phyloP scores from a whole-genome alignment of 305 asterid genomes.

The Fraxinus floribunda region DNA sequence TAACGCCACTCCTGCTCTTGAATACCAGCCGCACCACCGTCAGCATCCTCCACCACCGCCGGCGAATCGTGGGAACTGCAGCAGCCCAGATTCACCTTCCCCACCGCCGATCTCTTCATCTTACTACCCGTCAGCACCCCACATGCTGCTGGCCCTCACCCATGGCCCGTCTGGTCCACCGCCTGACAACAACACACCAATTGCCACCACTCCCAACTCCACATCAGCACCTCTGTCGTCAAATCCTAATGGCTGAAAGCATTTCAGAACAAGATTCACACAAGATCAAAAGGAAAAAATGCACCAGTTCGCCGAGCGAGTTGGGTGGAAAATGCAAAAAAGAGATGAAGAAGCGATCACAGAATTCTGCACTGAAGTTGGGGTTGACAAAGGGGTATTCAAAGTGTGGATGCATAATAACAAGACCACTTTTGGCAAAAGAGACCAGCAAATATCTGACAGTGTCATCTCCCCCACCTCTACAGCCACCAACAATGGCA shows the following conservation, averaged over 20 bases:
- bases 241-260: slow-evolving; percentile 52
- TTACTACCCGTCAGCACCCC: slow-evolving; percentile 85
- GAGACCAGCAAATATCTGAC: slow-evolving; percentile 31
- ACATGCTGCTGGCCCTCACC: slow-evolving; percentile 68
- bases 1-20: slow-evolving; percentile 44
- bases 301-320: slow-evolving; percentile 66
- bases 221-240: slow-evolving; percentile 14
- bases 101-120: slow-evolving; percentile 95
- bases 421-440: slow-evolving; percentile 57
- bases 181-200: slow-evolving; percentile 28
- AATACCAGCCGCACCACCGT: slow-evolving; percentile 87
- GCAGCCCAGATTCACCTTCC: slow-evolving; percentile 73
- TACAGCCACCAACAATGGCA: not conserved
- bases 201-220: slow-evolving; percentile 24
- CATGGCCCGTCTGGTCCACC: slow-evolving; percentile 52
- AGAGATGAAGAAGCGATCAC: slow-evolving; percentile 58
- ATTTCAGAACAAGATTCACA: slow-evolving; percentile 69
- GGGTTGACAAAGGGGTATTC: slow-evolving; percentile 67
- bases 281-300: slow-evolving; percentile 70
- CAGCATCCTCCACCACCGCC: slow-evolving; percentile 78
- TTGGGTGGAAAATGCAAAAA: slow-evolving; percentile 86
- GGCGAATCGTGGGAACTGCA: slow-evolving; percentile 27
- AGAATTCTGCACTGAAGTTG: slow-evolving; percentile 52
- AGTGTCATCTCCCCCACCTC: slow-evolving; percentile 25
- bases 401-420: slow-evolving; percentile 99